Conservation (phyloP, 345 rosid species). For the Pistacia vera region DNA sequence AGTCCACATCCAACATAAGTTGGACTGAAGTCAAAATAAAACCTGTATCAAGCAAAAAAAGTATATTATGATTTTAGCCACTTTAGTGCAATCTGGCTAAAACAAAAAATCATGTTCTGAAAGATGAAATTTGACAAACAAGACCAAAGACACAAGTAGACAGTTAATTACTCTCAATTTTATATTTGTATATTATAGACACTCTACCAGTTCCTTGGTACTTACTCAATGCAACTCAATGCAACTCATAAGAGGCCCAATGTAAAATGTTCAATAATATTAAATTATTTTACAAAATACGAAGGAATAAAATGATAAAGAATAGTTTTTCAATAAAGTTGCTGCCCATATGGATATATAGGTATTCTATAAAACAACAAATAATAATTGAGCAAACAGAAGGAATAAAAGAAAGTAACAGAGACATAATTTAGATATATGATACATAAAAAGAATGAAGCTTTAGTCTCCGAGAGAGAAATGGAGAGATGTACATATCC, state of each 20-base stretch:
- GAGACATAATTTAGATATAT: background rate
- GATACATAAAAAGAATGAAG: background rate
- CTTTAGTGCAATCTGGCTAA: background rate
- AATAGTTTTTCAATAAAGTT: background rate
- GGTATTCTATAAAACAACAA: background rate
- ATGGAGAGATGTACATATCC: background rate
- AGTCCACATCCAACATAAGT: conserved; percentile 97
- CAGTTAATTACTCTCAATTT: background rate
- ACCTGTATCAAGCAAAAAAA: conserved; percentile 47
- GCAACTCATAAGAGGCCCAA: background rate
- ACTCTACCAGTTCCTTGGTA: background rate
- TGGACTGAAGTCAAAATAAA: conserved; percentile 92
- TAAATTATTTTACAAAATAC: background rate
- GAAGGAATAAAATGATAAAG: background rate
- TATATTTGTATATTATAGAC: background rate
- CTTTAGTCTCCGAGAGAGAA: background rate
- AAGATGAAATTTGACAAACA: background rate
- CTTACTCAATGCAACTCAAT: background rate
- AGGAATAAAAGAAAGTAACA: background rate
- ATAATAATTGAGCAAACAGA: background rate
- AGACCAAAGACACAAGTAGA: background rate
- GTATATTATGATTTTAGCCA: background rate
- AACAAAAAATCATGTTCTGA: background rate
- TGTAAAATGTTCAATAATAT: background rate
- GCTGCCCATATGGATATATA: background rate